Base-by-base conservation (phyloP, 129 eudicot species). In the Calendula officinalis region DNA sequence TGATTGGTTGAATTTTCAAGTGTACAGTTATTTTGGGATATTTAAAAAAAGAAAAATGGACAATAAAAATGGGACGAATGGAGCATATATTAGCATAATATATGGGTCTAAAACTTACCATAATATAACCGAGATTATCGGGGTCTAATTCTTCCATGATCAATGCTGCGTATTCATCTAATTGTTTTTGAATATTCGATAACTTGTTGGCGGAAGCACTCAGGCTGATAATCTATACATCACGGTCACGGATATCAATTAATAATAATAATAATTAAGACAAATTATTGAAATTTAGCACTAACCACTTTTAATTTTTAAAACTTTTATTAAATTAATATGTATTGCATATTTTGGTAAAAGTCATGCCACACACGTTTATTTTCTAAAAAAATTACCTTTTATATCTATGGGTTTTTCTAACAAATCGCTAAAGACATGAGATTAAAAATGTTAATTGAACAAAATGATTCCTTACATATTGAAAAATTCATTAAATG, bases 191-290 rank as follows among this genome's bases (percentile, higher is more conserved):
- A 36, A 87, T 84, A 59, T 82, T 81, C 8, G 84, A 81, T 65
- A 87, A 60, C 72, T 84, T 84, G 79, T 87, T 87, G 44, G 95
- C 91, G 49, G 91, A 83, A 57, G 95, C 95, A 63, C 95, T 87
- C 1, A 70, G 66, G 55, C 45, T 64, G 33, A 87, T 87, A 60
- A 87, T 87, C 95, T 87, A 75, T 66, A 75, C 62, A 42, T 55
- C 13, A 63, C 30, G 30, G 55, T 12, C 61, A 67, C 32, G 58
- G 74, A 52, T 14, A 42, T 54, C 27, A 46, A 60, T 69, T 52
- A 65, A 45, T 37, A 8, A 37, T 37, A 8, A 37, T 6, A 15
- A 0, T 8, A 16, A 37, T 62, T 66, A 34, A 7, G 39, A 64
- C 43, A 63, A 12, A 13, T 27, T 69, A 61, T 63, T 76, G 68